These are phyloP conservation scores for Karstenula rhodostoma DNA, from an alignment of 2,329 filamentous ascomycete species.

Conservation along the genomic window DNA sequence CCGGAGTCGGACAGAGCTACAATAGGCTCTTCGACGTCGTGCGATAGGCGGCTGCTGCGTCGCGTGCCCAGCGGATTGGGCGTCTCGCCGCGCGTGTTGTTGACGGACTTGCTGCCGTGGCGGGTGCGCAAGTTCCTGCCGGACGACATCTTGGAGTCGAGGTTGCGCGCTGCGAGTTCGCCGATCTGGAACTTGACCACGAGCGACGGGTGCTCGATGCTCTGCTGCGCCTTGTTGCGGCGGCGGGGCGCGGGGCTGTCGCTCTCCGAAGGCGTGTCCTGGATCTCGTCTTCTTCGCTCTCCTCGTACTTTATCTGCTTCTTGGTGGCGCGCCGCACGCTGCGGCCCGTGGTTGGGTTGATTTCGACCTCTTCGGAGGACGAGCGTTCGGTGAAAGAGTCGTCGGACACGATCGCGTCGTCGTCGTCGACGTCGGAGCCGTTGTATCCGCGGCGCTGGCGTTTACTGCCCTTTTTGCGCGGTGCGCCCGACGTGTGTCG, in stretches of 20 bases:
- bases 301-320: constrained; percentile 66
- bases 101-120: constrained; percentile 49
- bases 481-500: constrained; percentile 31
- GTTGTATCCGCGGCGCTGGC: constrained; percentile 43
- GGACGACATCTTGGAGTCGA: constrained; percentile 25
- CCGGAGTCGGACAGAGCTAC: constrained; percentile 67
- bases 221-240: constrained; percentile 31
- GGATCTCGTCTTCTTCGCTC: constrained; percentile 57
- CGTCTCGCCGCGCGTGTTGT: constrained; percentile 46
- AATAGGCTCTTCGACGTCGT: constrained; percentile 64
- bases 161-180: not conserved
- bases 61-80: constrained; percentile 52
- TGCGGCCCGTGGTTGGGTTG: constrained; percentile 64
- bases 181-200: constrained; percentile 53
- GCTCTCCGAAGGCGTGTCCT: constrained; percentile 48
- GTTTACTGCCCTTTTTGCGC: constrained; percentile 44
- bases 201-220: constrained; percentile 45
- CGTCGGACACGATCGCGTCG: constrained; percentile 59
- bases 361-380: constrained; percentile 59
- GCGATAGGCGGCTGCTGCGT: constrained; percentile 66
- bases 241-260: constrained; percentile 25
- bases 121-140: constrained; percentile 46
- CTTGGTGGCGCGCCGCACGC: constrained; percentile 64
- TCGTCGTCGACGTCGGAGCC: constrained; percentile 50
- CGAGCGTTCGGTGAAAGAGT: constrained; percentile 51